These are phyloP conservation scores for Mortierella sp. DNA, from an alignment of 371 early-diverging fungal genomes.

Conservation along the genomic window DNA sequence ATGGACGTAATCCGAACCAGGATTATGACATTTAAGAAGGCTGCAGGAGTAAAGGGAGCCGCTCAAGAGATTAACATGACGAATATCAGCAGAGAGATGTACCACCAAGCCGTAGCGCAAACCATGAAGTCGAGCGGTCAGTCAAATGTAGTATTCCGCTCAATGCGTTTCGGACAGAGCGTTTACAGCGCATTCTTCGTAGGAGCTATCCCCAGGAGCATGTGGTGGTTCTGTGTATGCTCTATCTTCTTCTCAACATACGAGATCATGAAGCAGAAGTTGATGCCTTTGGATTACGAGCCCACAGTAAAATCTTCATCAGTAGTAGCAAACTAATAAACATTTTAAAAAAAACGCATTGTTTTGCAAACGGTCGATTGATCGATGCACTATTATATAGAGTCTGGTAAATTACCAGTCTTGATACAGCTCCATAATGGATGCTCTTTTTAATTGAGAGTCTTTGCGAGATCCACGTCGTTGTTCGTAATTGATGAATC, in stretches of 20 bases:
- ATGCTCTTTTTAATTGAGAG: no score
- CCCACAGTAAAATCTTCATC: not conserved
- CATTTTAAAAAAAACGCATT: not conserved
- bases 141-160: conserved; percentile 32
- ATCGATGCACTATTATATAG: no score
- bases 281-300: conserved; percentile 59
- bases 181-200: conserved; percentile 70
- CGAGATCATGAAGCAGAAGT: conserved; percentile 69
- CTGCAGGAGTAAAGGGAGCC: not conserved
- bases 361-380: no score
- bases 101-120: conserved; percentile 33
- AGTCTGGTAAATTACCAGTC: no score
- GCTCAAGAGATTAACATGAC: conserved; percentile 47
- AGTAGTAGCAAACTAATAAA: conserved; percentile 9
- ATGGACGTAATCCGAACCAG: conserved; percentile 86
- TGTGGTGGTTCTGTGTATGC: conserved; percentile 88
- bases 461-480: no score
- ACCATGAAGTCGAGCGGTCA: conserved; percentile 23
- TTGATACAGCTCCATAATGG: no score
- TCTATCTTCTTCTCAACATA: conserved; percentile 85
- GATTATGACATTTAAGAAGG: conserved; percentile 75
- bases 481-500: no score
- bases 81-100: conserved; percentile 45
- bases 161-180: conserved; percentile 25
- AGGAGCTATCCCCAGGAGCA: conserved; percentile 73